Evolutionary conservation across 306 rosid genomes (phyloP).

Genomic region (Adenanthera pavonina): DNA sequence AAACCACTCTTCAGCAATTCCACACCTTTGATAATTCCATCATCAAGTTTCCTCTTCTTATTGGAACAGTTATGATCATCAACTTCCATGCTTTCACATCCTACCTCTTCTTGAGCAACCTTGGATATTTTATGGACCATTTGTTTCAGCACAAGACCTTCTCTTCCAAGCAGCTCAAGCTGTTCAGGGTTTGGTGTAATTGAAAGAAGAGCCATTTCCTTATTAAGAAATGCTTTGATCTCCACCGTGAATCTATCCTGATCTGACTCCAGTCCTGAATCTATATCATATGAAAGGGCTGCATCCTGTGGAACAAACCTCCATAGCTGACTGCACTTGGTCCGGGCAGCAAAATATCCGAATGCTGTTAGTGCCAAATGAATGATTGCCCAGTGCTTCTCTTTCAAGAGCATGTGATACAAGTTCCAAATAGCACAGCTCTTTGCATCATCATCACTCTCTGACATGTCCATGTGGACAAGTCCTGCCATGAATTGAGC

Average conservation of each 20-base stretch:
- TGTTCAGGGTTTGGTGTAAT: conserved; percentile 62
- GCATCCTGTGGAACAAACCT: conserved; percentile 78
- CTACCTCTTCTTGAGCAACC: conserved; percentile 40
- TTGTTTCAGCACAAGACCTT: conserved; percentile 70
- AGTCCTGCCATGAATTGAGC: conserved; percentile 80
- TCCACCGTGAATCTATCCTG: conserved; percentile 68
- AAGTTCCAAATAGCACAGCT: conserved; percentile 65
- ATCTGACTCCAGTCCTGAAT: conserved; percentile 59
- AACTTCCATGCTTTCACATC: conserved; percentile 56
- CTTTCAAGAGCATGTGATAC: conserved; percentile 78
- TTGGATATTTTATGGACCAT: conserved; percentile 53
- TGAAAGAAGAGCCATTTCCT: conserved; percentile 69
- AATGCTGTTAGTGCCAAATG: conserved; percentile 81
- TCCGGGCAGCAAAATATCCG: conserved; percentile 71
- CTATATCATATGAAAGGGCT: conserved; percentile 77
- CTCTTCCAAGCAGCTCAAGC: conserved; percentile 65
- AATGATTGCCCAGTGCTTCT: conserved; percentile 81
- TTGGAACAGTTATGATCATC: conserved; percentile 48
- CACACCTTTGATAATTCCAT: conserved; percentile 74
- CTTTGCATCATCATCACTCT: conserved; percentile 58
- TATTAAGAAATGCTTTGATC: conserved; percentile 68
- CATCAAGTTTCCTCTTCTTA: conserved; percentile 82
- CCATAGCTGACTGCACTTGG: conserved; percentile 76
- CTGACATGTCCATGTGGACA: conserved; percentile 64
- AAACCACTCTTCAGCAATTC: conserved; percentile 74